Conservation (phyloP, 2,329 filamentous ascomycete species). For the Microcyclosporella mali region DNA sequence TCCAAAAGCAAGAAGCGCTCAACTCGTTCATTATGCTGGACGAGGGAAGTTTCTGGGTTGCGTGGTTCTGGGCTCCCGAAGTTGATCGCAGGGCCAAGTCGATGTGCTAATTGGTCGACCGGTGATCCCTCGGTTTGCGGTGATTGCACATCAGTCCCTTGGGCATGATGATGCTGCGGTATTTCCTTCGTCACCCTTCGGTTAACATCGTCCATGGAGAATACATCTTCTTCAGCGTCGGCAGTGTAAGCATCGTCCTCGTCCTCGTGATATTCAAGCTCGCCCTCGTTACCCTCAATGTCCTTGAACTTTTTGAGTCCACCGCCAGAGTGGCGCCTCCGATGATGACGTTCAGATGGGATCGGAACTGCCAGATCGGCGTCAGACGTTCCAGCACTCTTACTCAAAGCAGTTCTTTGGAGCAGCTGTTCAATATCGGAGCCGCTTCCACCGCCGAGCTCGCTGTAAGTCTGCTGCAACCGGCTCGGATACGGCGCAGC, state of each 20-base stretch:
- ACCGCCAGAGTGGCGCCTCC: slow-evolving; percentile 78
- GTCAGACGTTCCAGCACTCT: slow-evolving; percentile 25
- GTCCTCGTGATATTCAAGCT: slow-evolving; percentile 85
- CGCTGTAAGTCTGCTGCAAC: slow-evolving; percentile 38
- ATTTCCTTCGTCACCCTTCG: slow-evolving; percentile 9
- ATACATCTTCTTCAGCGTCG: slow-evolving; percentile 68
- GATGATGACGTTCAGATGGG: slow-evolving; percentile 22
- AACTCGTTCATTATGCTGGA: slow-evolving; percentile 56
- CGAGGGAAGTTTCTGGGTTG: slow-evolving; percentile 43
- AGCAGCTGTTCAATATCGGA: slow-evolving; percentile 22
- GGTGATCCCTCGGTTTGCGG: background rate
- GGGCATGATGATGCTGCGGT: background rate
- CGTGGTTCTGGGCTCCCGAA: slow-evolving; percentile 24
- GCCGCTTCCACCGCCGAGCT: slow-evolving; percentile 16
- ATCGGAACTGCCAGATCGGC: slow-evolving; percentile 10
- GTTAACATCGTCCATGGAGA: slow-evolving; percentile 57
- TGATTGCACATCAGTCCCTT: background rate
- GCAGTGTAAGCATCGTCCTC: slow-evolving; percentile 66
- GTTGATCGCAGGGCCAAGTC: slow-evolving; percentile 28
- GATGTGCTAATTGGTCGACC: slow-evolving; percentile 5
- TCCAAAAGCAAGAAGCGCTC: slow-evolving; percentile 92
- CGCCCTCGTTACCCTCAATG: slow-evolving; percentile 60
- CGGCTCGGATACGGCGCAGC: slow-evolving; percentile 13
- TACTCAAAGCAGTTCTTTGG: slow-evolving; percentile 21
- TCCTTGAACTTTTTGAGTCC: slow-evolving; percentile 66